Conservation (phyloP, 2,329 filamentous ascomycete species). For the Colletotrichum tropicicola region DNA sequence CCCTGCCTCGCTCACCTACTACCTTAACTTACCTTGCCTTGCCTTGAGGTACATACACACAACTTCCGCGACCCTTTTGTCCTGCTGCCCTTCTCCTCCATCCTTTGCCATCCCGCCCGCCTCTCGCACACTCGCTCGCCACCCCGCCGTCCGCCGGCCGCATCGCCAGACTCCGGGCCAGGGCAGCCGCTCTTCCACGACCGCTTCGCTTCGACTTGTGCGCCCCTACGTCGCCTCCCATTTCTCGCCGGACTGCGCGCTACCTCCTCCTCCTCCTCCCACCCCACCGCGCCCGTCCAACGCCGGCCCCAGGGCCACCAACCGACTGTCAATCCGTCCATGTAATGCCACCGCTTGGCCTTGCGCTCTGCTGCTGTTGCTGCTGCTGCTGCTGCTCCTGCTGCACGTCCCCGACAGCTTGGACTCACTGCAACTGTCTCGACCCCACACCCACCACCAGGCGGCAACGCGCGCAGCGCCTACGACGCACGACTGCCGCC, state of each 20-base stretch:
- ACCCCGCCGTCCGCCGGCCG: neutral
- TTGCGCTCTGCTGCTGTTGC: slow-evolving; percentile 25
- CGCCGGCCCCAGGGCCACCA: slow-evolving; percentile 6
- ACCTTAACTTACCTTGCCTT: neutral
- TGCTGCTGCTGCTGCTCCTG: neutral
- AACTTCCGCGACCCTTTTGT: too few relatives aligned
- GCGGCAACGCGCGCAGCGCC: slow-evolving; percentile 31
- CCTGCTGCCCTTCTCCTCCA: neutral
- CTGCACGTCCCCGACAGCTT: slow-evolving; percentile 28
- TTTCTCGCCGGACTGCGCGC: slow-evolving; percentile 9
- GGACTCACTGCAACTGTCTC: slow-evolving; percentile 26
- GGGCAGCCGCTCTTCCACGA: slow-evolving; percentile 4
- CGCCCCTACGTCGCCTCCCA: slow-evolving; percentile 7
- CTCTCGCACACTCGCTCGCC: neutral
- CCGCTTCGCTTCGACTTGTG: slow-evolving; percentile 2
- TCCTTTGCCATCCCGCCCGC: neutral
- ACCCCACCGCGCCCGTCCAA: slow-evolving; percentile 13
- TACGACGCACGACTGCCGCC: slow-evolving; percentile 30
- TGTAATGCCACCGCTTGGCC: slow-evolving; percentile 29
- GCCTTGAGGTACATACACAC: too few relatives aligned
- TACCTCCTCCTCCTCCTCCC: neutral
- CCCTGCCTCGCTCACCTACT: slow-evolving; percentile 1
- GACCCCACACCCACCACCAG: slow-evolving; percentile 28
- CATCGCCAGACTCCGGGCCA: neutral
- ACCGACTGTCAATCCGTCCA: slow-evolving; percentile 13